These are phyloP conservation scores for Pseudogymnoascus sp. DNA, from an alignment of 2,329 filamentous ascomycete species.

Conservation along the genomic window DNA sequence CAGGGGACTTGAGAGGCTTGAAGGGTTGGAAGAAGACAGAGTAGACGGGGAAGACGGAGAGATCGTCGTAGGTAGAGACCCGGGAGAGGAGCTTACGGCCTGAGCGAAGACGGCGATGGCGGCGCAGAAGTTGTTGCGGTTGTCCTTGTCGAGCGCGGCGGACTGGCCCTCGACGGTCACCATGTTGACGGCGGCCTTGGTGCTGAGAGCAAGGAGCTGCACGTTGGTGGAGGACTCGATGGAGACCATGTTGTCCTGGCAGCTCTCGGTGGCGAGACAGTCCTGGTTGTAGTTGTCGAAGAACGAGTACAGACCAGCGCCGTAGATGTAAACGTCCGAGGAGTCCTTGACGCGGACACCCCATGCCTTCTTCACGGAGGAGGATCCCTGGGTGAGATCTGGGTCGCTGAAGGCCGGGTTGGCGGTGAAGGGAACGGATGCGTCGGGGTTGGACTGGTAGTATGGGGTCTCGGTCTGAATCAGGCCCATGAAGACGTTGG, in stretches of 20 bases:
- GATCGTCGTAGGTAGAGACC: not conserved
- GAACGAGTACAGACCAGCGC: slow-evolving; percentile 72
- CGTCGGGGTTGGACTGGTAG: slow-evolving; percentile 75
- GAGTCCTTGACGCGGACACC: slow-evolving; percentile 65
- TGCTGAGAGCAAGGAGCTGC: slow-evolving; percentile 61
- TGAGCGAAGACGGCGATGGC: slow-evolving; percentile 46
- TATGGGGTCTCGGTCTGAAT: slow-evolving; percentile 89
- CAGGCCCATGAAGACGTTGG: slow-evolving; percentile 71
- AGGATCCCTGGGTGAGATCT: slow-evolving; percentile 55
- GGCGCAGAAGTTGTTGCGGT: slow-evolving; percentile 58
- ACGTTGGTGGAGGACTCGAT: slow-evolving; percentile 56
- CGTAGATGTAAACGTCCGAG: slow-evolving; percentile 59
- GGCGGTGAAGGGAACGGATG: slow-evolving; percentile 55
- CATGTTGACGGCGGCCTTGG: slow-evolving; percentile 70
- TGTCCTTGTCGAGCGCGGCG: slow-evolving; percentile 49
- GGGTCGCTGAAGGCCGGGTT: slow-evolving; percentile 58
- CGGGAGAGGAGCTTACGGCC: slow-evolving; percentile 9
- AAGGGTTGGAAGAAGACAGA: not conserved
- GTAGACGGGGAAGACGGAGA: not conserved
- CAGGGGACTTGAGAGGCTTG: not conserved
- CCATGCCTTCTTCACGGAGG: slow-evolving; percentile 54
- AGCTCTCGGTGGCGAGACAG: slow-evolving; percentile 60
- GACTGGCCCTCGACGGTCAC: slow-evolving; percentile 52
- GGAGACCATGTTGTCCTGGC: slow-evolving; percentile 71
- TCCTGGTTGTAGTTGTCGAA: slow-evolving; percentile 73